phyloP scores from a whole-genome alignment of 176 grass and related monocot genomes.

The Pontederia crassipes region DNA sequence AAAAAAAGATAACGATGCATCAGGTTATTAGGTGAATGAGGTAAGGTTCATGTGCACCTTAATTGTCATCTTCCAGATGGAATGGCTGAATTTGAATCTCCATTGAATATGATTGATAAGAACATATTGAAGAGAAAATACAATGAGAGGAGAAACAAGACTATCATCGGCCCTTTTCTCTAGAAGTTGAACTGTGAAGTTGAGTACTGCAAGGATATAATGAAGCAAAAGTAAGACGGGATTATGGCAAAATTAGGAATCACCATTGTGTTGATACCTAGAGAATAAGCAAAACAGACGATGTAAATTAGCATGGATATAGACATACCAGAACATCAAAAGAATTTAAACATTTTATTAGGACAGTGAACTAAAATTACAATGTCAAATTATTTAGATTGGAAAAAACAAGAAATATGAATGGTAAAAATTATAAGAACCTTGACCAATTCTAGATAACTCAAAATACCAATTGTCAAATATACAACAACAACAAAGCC shows the following conservation, averaged over 20 bases:
- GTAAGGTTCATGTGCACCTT: conserved; percentile 29
- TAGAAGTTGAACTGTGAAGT: conserved; percentile 76
- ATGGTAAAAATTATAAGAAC: too few species aligned
- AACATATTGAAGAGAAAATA: conserved; percentile 70
- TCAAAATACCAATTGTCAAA: too few species aligned
- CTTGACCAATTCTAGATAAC: too few species aligned
- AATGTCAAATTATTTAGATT: neutral
- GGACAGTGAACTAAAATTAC: neutral
- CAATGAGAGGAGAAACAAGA: conserved; percentile 46
- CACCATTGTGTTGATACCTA: too few species aligned
- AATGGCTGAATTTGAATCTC: conserved; percentile 57
- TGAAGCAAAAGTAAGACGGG: neutral
- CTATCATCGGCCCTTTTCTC: conserved; percentile 54
- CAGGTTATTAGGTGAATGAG: neutral
- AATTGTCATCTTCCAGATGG: conserved; percentile 54
- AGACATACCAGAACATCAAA: too few species aligned
- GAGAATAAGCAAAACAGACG: too few species aligned
- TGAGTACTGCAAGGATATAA: conserved; percentile 49
- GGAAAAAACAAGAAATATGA: neutral
- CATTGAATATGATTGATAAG: conserved; percentile 89
- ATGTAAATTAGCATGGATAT: too few species aligned
- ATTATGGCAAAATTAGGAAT: too few species aligned
- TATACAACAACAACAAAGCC: too few species aligned
- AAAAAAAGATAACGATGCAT: neutral
- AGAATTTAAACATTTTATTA: neutral